Conservation (phyloP, 2,329 filamentous ascomycete species). For the Cercospora canescens region DNA sequence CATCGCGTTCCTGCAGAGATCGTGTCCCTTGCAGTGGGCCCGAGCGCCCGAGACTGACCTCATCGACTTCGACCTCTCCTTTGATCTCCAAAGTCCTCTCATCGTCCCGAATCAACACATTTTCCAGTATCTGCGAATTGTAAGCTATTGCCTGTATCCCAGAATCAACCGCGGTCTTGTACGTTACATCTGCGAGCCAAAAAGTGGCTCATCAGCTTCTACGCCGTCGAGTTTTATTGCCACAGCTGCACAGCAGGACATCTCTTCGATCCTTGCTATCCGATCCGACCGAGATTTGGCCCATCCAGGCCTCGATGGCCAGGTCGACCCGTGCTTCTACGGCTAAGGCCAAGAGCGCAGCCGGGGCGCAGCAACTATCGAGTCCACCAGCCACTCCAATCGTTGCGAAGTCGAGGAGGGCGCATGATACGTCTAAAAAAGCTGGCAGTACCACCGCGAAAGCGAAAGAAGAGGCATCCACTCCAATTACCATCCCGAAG, state of each 20-base stretch:
- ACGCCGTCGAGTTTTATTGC: background rate
- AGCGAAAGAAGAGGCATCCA: slow-evolving; percentile 3
- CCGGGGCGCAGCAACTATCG: slow-evolving; percentile 42
- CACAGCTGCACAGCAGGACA: background rate
- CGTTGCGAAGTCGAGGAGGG: slow-evolving; percentile 32
- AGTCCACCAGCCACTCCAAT: slow-evolving; percentile 45
- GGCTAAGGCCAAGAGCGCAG: slow-evolving; percentile 16
- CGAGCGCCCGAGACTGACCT: background rate
- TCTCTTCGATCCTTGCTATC: background rate
- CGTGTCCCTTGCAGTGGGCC: background rate
- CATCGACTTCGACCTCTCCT: slow-evolving; percentile 1
- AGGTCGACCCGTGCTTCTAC: slow-evolving; percentile 29
- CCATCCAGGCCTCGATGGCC: slow-evolving; percentile 20
- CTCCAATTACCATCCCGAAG: slow-evolving; percentile 27
- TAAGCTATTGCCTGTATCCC: background rate
- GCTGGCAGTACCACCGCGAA: slow-evolving; percentile 10
- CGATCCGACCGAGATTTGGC: too few relatives aligned
- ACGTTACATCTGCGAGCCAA: background rate
- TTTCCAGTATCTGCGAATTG: background rate
- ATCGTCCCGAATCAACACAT: background rate
- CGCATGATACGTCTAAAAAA: slow-evolving; percentile 22
- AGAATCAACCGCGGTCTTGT: too few relatives aligned
- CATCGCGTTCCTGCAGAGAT: background rate
- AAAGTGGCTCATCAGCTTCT: background rate
- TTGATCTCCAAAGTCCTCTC: background rate